phyloP scores from a whole-genome alignment of 2,329 filamentous ascomycete genomes.

The Dothideomycetidae sp. region DNA sequence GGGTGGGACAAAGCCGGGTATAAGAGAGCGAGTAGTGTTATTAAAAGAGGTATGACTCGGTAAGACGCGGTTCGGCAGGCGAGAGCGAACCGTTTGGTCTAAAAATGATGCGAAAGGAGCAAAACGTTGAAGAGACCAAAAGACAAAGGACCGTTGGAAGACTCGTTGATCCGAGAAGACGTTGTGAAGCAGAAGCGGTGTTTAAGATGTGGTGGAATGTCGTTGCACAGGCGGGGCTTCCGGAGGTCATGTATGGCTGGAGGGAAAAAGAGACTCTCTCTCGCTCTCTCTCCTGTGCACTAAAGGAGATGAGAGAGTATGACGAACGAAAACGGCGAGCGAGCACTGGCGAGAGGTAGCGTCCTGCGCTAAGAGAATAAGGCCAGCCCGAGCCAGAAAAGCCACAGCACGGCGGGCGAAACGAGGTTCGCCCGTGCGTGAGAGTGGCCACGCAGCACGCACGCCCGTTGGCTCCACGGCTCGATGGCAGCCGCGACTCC shows the following conservation, averaged over 20 bases:
- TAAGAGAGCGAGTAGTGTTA: neutral
- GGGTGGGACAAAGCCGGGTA: neutral
- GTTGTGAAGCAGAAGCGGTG: slow-evolving; percentile 4
- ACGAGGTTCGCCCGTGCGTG: neutral
- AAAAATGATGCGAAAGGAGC: slow-evolving; percentile 10
- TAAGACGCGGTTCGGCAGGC: neutral
- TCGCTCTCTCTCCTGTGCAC: neutral
- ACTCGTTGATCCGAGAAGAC: slow-evolving; percentile 4
- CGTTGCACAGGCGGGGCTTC: neutral
- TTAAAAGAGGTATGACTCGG: neutral
- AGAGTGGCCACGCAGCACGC: neutral
- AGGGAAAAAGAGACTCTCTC: too few relatives aligned
- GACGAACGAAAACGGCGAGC: slow-evolving; percentile 10
- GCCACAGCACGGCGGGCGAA: neutral
- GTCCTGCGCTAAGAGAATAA: neutral
- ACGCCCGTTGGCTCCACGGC: neutral
- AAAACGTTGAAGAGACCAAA: slow-evolving; percentile 10
- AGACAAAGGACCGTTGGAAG: slow-evolving; percentile 10
- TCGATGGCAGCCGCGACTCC: neutral
- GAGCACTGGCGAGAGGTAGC: slow-evolving; percentile 2
- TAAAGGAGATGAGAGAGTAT: slow-evolving; percentile 4
- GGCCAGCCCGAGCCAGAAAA: neutral
- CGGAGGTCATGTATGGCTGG: neutral
- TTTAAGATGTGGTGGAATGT: slow-evolving; percentile 3
- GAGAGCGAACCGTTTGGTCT: neutral